These are phyloP conservation scores for Macrolepiota fuliginosa DNA, from an alignment of 768 basidiomycete genomes.

Conservation along the genomic window DNA sequence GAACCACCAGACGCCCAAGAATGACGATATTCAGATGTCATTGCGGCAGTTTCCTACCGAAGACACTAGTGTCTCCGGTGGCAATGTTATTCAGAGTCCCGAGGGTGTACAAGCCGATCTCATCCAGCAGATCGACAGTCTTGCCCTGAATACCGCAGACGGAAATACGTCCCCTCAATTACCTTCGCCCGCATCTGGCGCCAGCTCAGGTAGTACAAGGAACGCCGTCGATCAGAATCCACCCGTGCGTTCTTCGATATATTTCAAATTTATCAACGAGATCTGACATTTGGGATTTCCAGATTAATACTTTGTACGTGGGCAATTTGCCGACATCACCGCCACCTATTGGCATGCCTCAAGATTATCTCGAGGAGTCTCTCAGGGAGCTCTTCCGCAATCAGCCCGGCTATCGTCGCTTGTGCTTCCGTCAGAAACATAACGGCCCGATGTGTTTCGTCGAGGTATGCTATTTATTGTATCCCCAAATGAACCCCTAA, in stretches of 20 bases:
- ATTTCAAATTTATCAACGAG: background rate
- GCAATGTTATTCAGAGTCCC: constrained; percentile 18
- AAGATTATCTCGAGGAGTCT: constrained; percentile 83
- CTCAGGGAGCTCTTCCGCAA: constrained; percentile 78
- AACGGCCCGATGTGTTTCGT: constrained; percentile 99
- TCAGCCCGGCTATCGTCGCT: constrained; percentile 83
- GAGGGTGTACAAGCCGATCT: constrained; percentile 27
- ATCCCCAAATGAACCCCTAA: constrained; percentile 54
- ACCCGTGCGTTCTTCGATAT: constrained; percentile 51
- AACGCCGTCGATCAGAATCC: constrained; percentile 86
- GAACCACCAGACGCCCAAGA: constrained; percentile 4
- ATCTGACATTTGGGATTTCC: constrained; percentile 14
- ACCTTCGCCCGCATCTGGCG: constrained; percentile 72
- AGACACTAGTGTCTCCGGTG: constrained; percentile 18
- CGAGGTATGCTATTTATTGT: constrained; percentile 55
- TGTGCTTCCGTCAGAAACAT: constrained; percentile 94
- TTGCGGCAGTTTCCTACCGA: constrained; percentile 25
- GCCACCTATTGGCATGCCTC: constrained; percentile 66
- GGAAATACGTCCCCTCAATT: constrained; percentile 70
- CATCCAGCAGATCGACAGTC: constrained; percentile 40
- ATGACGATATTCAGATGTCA: constrained; percentile 12
- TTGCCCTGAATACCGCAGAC: constrained; percentile 52
- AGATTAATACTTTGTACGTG: constrained; percentile 99
- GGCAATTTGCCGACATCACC: constrained; percentile 90
- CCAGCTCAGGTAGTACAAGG: constrained; percentile 44